phyloP scores from a whole-genome alignment of 306 rosid species.

The Glycine soja region DNA sequence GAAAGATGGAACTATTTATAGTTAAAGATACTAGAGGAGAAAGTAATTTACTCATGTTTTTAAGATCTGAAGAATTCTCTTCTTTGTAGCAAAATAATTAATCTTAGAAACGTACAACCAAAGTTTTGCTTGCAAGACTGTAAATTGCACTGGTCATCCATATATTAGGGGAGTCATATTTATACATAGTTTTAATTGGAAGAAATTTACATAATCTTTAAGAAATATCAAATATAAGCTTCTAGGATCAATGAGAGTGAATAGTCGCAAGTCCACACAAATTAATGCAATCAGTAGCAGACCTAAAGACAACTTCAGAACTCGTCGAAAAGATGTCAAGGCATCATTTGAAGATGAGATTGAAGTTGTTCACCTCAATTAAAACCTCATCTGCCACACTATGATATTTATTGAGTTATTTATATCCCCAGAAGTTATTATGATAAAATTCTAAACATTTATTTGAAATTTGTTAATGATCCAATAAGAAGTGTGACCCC shows the following conservation, averaged over 20 bases:
- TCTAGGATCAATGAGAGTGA: slow-evolving; percentile 26
- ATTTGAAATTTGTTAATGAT: slow-evolving; percentile 21
- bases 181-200: background rate
- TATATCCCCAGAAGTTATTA: slow-evolving; percentile 7
- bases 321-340: background rate
- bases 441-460: slow-evolving; percentile 16
- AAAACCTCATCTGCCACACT: slow-evolving; percentile 7
- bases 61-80: slow-evolving; percentile 12
- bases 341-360: background rate
- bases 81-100: slow-evolving; percentile 10
- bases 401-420: slow-evolving; percentile 7
- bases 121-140: slow-evolving; percentile 21
- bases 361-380: slow-evolving; percentile 13
- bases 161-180: background rate
- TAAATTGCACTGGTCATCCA: slow-evolving; percentile 6
- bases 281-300: slow-evolving; percentile 7
- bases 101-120: slow-evolving; percentile 2
- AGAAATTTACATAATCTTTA: slow-evolving; percentile 4
- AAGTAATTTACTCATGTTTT: background rate
- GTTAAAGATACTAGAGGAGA: background rate
- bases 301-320: background rate
- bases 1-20: slow-evolving; percentile 4
- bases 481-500: slow-evolving; percentile 26
- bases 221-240: slow-evolving; percentile 21
- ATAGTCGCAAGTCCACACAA: background rate